These are phyloP conservation scores for Ascochyta koolunga DNA, from an alignment of 2,329 filamentous ascomycete species.

Conservation along the genomic window DNA sequence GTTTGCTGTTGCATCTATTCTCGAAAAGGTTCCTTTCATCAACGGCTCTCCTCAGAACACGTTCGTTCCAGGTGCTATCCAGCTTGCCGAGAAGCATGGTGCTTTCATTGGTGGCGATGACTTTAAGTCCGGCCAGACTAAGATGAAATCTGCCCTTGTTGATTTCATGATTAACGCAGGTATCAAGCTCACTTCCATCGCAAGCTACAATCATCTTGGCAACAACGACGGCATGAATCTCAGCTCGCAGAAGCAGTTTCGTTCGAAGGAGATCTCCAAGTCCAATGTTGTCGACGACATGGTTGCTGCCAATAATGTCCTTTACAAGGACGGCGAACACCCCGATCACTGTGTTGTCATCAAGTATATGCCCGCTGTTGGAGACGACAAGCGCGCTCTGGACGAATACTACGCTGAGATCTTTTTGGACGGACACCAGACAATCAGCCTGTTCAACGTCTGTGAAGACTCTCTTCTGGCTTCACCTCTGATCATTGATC, in stretches of 20 bases:
- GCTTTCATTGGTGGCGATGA: slow-evolving; percentile 97
- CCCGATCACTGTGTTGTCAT: slow-evolving; percentile 98
- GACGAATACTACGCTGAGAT: slow-evolving; percentile 99
- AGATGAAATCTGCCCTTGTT: slow-evolving; percentile 99
- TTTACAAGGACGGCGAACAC: slow-evolving; percentile 92
- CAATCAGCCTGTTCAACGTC: slow-evolving; percentile 97
- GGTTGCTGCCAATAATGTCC: slow-evolving; percentile 91
- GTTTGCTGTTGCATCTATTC: slow-evolving; percentile 92
- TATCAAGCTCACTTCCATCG: slow-evolving; percentile 98
- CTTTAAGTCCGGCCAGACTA: slow-evolving; percentile 99
- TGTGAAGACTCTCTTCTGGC: slow-evolving; percentile 98
- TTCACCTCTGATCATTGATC: slow-evolving; percentile 94
- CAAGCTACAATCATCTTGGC: slow-evolving; percentile 98
- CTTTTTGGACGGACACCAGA: slow-evolving; percentile 98
- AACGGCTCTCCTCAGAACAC: slow-evolving; percentile 99
- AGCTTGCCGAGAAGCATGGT: slow-evolving; percentile 83
- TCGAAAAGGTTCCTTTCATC: slow-evolving; percentile 92
- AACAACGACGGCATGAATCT: slow-evolving; percentile 99
- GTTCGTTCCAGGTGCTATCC: slow-evolving; percentile 90
- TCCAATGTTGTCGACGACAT: slow-evolving; percentile 99
- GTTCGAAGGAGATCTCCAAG: slow-evolving; percentile 99
- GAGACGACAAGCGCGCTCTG: slow-evolving; percentile 97
- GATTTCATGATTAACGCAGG: slow-evolving; percentile 98
- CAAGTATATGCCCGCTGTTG: slow-evolving; percentile 99
- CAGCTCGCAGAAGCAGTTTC: slow-evolving; percentile 97